Evolutionary conservation across 257 asterid species (phyloP).

Genomic region (Solanum virginianum): DNA sequence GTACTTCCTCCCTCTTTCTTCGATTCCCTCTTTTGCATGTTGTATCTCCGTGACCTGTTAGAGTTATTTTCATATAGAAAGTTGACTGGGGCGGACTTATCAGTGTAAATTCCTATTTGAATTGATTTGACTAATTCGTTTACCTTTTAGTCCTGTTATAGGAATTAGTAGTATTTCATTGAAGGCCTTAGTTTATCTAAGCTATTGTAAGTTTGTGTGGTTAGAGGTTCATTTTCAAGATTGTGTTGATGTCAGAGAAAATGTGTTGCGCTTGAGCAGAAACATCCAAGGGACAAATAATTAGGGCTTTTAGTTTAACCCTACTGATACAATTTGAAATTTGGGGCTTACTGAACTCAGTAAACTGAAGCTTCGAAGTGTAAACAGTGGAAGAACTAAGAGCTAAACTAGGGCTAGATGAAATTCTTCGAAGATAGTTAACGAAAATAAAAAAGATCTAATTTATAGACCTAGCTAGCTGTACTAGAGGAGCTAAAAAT

Average conservation of each 20-base stretch:
- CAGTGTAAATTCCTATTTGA: background rate
- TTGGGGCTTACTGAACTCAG: background rate
- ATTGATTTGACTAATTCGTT: background rate
- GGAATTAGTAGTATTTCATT: background rate
- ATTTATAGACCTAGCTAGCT: background rate
- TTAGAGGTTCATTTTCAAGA: background rate
- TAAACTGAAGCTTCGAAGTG: background rate
- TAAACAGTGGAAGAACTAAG: background rate
- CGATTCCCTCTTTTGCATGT: background rate
- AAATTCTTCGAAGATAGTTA: background rate
- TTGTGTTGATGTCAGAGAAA: background rate
- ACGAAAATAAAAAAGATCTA: background rate
- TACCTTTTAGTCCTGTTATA: background rate
- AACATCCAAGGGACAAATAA: background rate
- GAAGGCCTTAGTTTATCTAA: background rate
- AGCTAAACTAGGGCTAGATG: background rate
- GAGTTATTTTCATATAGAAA: background rate
- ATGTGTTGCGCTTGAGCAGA: no score
- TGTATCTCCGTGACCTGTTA: background rate
- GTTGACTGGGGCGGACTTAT: background rate
- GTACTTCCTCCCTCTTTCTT: constrained; percentile 15
- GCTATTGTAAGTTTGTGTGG: background rate
- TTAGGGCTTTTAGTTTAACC: background rate
- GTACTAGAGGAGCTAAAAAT: background rate
- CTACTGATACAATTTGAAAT: background rate